These are phyloP conservation scores for Macaranga tanarius DNA, from an alignment of 441 rosid genomes.

Conservation along the genomic window DNA sequence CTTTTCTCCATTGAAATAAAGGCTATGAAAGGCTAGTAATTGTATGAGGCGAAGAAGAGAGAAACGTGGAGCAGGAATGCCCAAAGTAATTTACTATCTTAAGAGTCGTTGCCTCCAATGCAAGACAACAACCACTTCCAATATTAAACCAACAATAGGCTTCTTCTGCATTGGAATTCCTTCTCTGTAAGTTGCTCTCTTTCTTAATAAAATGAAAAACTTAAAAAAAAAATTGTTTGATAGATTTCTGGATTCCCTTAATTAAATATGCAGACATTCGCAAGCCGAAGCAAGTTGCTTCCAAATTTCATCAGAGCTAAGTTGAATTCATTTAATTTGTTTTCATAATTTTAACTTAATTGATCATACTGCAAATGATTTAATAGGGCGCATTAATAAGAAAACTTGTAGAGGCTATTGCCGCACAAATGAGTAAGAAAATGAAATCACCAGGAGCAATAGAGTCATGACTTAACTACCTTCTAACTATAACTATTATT, in stretches of 20 bases:
- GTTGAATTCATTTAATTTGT: slow-evolving; percentile 20
- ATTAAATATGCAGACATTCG: slow-evolving; percentile 28
- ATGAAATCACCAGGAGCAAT: no score
- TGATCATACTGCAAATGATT: no score
- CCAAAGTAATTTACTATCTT: neutral
- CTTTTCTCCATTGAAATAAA: no score
- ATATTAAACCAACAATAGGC: slow-evolving; percentile 12
- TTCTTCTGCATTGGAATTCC: slow-evolving; percentile 21
- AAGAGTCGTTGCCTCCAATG: neutral
- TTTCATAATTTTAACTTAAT: no score
- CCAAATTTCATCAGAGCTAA: slow-evolving; percentile 39
- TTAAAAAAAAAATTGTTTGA: neutral
- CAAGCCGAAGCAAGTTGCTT: slow-evolving; percentile 28
- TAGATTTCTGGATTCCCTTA: neutral
- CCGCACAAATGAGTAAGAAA: no score
- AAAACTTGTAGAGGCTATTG: no score
- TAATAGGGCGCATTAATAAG: no score
- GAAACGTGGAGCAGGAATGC: slow-evolving; percentile 18
- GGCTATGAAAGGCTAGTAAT: no score
- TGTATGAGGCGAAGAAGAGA: neutral
- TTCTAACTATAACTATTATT: no score
- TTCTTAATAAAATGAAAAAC: neutral
- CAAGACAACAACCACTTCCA: neutral
- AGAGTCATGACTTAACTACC: no score
- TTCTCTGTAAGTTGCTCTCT: slow-evolving; percentile 21